A percentile compares a stretch with the other conserved stretches of the same genome.
Evolutionary conservation across 108 stramenopile genomes (phyloP).

Genomic region (Pseudonitzschia multiseries): DNA sequence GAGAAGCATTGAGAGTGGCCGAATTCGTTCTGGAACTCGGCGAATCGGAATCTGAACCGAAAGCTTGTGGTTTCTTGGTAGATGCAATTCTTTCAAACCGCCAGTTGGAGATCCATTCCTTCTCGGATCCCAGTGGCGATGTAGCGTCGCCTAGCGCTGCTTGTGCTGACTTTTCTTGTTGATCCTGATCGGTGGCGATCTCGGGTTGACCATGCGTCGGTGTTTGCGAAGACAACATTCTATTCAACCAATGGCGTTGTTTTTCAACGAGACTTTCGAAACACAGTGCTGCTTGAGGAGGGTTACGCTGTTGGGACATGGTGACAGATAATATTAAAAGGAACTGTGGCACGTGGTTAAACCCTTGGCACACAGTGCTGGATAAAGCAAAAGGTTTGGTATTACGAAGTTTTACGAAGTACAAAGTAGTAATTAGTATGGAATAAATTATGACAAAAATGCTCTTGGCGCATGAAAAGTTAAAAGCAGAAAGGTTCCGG

Average conservation of each 20-base stretch:
- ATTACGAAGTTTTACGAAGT: too few relatives aligned
- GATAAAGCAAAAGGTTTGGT: too few relatives aligned
- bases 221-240: not conserved
- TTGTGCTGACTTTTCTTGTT: not conserved
- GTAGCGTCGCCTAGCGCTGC: not conserved
- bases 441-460: too few relatives aligned
- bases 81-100: conserved; percentile 12
- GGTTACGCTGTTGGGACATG: not conserved
- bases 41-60: not conserved
- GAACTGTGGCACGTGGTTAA: too few relatives aligned
- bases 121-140: not conserved
- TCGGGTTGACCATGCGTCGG: not conserved
- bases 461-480: too few relatives aligned
- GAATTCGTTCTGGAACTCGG: not conserved
- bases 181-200: not conserved
- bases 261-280: conserved; percentile 2
- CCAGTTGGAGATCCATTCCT: conserved; percentile 21
- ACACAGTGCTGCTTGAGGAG: not conserved
- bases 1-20: not conserved
- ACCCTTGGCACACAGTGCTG: too few relatives aligned
- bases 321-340: not conserved
- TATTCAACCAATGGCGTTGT: conserved; percentile 12
- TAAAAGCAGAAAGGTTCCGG: too few relatives aligned
- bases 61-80: conserved; percentile 2
- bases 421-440: too few relatives aligned